A percentile compares a stretch with the other conserved stretches of the same genome.
These are phyloP conservation scores for Taphrina sp. DNA, from an alignment of 1,139 yeast genomes.

Conservation along the genomic window DNA sequence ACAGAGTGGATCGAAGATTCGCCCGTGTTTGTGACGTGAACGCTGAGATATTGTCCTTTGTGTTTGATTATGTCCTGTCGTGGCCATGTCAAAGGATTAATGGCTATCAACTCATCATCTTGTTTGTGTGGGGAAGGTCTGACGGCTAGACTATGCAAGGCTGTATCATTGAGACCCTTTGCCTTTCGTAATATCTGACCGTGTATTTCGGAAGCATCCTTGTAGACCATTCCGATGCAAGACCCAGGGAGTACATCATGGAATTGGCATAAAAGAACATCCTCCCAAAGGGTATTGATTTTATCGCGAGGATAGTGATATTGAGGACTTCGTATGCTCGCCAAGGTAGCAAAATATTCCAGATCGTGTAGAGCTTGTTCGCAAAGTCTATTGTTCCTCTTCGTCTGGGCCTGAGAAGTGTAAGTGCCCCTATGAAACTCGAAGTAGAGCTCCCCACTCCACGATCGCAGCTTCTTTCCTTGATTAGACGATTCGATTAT, in stretches of 20 bases:
- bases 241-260: constrained; percentile 97
- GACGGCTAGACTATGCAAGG: constrained; percentile 52
- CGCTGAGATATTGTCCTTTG: constrained; percentile 35
- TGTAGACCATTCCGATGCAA: constrained; percentile 91
- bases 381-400: constrained; percentile 72
- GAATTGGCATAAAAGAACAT: constrained; percentile 84
- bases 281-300: constrained; percentile 77
- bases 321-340: constrained; percentile 54
- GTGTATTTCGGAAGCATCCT: constrained; percentile 85
- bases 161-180: constrained; percentile 54
- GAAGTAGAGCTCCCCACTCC: constrained; percentile 91
- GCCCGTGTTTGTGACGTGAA: constrained; percentile 35
- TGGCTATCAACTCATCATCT: constrained; percentile 42
- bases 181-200: constrained; percentile 56
- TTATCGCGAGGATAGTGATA: constrained; percentile 70
- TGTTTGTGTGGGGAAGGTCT: too few relatives aligned
- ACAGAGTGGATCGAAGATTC: constrained; percentile 42
- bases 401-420: constrained; percentile 85
- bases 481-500: constrained; percentile 61
- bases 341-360: constrained; percentile 76
- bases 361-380: constrained; percentile 80
- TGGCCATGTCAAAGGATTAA: constrained; percentile 70
- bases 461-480: constrained; percentile 70
- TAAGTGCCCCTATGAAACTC: constrained; percentile 97
- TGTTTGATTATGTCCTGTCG: constrained; percentile 53